Evolutionary conservation across 2,329 filamentous ascomycete genomes (phyloP).

Genomic region (Neofusicoccum parvum): DNA sequence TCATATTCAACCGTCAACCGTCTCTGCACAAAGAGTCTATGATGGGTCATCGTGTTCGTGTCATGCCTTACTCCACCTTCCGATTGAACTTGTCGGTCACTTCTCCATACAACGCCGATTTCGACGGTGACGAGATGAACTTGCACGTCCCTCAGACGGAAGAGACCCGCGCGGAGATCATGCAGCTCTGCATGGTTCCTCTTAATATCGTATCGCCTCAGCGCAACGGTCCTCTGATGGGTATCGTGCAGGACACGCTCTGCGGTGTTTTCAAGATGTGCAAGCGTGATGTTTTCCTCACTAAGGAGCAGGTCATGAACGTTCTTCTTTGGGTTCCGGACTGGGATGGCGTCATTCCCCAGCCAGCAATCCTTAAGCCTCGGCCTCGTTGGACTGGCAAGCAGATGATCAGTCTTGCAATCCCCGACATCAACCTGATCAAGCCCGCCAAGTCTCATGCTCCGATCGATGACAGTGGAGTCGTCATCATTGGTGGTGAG

Average conservation of each 20-base stretch:
- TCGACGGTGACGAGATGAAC: constrained; percentile 99
- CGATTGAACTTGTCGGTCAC: constrained; percentile 96
- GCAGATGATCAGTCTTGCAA: constrained; percentile 91
- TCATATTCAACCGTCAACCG: constrained; percentile 99
- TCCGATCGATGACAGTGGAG: constrained; percentile 73
- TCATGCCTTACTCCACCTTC: constrained; percentile 99
- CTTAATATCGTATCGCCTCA: constrained; percentile 98
- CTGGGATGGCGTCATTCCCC: constrained; percentile 94
- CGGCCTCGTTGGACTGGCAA: constrained; percentile 96
- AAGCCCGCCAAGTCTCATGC: constrained; percentile 29
- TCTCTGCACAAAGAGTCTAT: constrained; percentile 99
- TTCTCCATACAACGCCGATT: constrained; percentile 99
- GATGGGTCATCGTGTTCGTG: constrained; percentile 97
- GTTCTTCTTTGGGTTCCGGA: constrained; percentile 95
- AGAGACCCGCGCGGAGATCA: constrained; percentile 92
- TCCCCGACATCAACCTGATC: constrained; percentile 76
- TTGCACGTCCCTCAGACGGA: constrained; percentile 98
- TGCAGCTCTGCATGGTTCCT: constrained; percentile 94
- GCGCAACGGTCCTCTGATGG: constrained; percentile 96
- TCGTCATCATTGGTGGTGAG: constrained; percentile 84
- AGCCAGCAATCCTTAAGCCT: constrained; percentile 92
- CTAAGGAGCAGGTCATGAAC: constrained; percentile 92
- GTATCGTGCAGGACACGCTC: constrained; percentile 97
- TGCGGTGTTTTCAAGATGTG: constrained; percentile 97
- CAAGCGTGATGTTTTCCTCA: constrained; percentile 86